Evolutionary conservation across 2,329 filamentous ascomycete genomes (phyloP).

Genomic region (Magnaporthiopsis rhizophila): DNA sequence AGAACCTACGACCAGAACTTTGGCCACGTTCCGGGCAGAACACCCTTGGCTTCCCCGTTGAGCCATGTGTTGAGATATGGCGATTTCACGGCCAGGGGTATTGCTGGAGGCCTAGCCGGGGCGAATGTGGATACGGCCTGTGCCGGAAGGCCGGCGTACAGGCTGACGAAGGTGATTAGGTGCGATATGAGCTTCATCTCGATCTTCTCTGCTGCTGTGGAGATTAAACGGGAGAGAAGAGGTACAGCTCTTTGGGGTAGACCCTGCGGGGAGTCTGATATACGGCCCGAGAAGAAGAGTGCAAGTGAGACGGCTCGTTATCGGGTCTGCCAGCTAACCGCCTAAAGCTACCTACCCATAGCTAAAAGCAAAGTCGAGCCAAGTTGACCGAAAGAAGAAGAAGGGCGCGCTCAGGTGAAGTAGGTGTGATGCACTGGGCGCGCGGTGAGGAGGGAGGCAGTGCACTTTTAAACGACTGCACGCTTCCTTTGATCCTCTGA

Average conservation of each 20-base stretch:
- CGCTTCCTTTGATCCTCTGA: background rate
- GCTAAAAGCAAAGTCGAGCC: background rate
- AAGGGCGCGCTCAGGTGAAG: no score
- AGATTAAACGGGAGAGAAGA: background rate
- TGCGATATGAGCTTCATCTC: background rate
- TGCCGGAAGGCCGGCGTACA: background rate
- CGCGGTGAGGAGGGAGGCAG: background rate
- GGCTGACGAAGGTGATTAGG: background rate
- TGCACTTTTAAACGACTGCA: background rate
- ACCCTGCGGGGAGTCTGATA: background rate
- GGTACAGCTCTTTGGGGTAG: background rate
- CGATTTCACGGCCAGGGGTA: slow-evolving; percentile 63
- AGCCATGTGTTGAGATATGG: slow-evolving; percentile 70
- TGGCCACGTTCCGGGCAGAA: slow-evolving; percentile 62
- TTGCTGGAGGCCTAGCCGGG: slow-evolving; percentile 24
- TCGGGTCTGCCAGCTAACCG: background rate
- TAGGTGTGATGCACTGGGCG: background rate
- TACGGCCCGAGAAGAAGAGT: background rate
- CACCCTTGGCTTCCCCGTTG: slow-evolving; percentile 52
- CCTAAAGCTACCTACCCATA: background rate
- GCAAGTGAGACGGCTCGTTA: no score
- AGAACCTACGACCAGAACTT: slow-evolving; percentile 57
- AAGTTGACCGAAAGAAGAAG: background rate
- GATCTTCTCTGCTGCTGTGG: background rate
- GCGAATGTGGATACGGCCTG: slow-evolving; percentile 17